Evolutionary conservation across 2,329 filamentous ascomycete genomes (phyloP).

Genomic region (Colletotrichum euphorbiae): DNA sequence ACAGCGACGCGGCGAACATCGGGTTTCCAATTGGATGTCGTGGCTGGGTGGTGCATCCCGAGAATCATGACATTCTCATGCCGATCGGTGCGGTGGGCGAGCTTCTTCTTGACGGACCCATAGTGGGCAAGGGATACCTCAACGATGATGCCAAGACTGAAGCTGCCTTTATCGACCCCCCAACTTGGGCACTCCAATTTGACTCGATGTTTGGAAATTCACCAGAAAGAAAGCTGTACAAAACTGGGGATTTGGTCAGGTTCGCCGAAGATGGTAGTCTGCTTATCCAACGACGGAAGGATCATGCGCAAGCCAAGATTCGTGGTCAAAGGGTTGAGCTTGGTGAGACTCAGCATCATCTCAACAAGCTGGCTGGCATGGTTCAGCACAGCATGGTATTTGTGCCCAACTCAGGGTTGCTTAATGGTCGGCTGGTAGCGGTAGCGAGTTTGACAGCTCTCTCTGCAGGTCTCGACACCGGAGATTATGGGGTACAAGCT

Average conservation of each 20-base stretch:
- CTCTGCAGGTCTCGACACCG: not conserved
- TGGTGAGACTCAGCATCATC: slow-evolving; percentile 28
- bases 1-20: slow-evolving; percentile 27
- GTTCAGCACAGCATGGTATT: slow-evolving; percentile 17
- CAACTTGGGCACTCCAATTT: not conserved
- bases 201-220: not conserved
- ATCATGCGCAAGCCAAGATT: slow-evolving; percentile 41
- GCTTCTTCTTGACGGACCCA: slow-evolving; percentile 29
- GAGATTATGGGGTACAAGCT: not conserved
- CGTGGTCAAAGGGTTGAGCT: slow-evolving; percentile 36
- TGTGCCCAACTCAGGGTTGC: not conserved
- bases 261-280: slow-evolving; percentile 33
- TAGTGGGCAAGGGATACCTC: slow-evolving; percentile 28
- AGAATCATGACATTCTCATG: slow-evolving; percentile 34
- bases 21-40: slow-evolving; percentile 44
- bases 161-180: slow-evolving; percentile 13
- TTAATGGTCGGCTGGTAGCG: slow-evolving; percentile 15
- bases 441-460: slow-evolving; percentile 12
- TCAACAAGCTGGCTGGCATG: not conserved
- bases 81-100: slow-evolving; percentile 33
- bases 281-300: slow-evolving; percentile 39
- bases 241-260: slow-evolving; percentile 36
- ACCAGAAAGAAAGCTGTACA: slow-evolving; percentile 28
- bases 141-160: slow-evolving; percentile 22
- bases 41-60: slow-evolving; percentile 44